Evolutionary conservation across 345 rosid species (phyloP).

Genomic region (Aegle marmelos): DNA sequence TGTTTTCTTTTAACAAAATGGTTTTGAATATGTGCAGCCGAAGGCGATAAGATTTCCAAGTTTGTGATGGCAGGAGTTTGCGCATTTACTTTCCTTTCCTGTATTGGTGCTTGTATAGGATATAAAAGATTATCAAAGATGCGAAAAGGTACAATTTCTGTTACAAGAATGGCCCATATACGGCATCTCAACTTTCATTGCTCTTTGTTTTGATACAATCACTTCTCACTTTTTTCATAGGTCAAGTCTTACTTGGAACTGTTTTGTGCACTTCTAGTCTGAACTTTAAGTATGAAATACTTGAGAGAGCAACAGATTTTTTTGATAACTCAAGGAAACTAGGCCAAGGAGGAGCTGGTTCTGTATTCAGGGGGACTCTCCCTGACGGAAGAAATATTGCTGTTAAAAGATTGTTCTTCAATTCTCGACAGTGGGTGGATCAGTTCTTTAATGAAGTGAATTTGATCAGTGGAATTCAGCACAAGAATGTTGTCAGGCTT

Average conservation of each 20-base stretch:
- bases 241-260: background rate
- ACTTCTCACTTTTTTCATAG: slow-evolving; percentile 7
- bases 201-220: background rate
- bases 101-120: slow-evolving; percentile 44
- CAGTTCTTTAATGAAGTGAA: slow-evolving; percentile 84
- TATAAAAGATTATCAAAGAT: slow-evolving; percentile 37
- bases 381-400: slow-evolving; percentile 68
- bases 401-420: slow-evolving; percentile 65
- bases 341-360: slow-evolving; percentile 82
- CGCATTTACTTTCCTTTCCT: slow-evolving; percentile 27
- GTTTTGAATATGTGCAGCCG: slow-evolving; percentile 9
- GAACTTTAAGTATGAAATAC: slow-evolving; percentile 59
- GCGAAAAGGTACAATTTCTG: slow-evolving; percentile 22
- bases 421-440: slow-evolving; percentile 68
- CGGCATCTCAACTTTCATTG: background rate
- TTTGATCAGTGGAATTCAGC: slow-evolving; percentile 59
- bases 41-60: background rate
- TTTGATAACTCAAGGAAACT: slow-evolving; percentile 61
- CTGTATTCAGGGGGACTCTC: slow-evolving; percentile 73
- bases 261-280: slow-evolving; percentile 19
- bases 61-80: slow-evolving; percentile 12
- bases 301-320: slow-evolving; percentile 65
- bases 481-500: slow-evolving; percentile 64
- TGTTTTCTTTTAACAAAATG: background rate
- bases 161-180: background rate